Base-by-base conservation (phyloP, 2,329 filamentous ascomycete species). In the Leptographium lundbergii region DNA sequence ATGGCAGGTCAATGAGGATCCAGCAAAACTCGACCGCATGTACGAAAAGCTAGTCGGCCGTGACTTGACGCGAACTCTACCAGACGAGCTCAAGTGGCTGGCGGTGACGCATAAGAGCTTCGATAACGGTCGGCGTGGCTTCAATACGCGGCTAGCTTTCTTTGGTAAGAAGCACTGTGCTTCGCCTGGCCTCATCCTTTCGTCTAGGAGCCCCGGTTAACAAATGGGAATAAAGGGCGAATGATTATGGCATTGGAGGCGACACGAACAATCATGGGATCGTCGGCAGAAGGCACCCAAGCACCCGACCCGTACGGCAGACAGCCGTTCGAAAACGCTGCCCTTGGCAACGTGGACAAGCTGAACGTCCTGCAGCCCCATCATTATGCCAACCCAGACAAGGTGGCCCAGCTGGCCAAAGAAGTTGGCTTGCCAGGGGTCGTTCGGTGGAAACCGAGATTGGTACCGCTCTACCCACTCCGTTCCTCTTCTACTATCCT, bases 31-130 rank as follows among this genome's bases (percentile, higher is more conserved):
- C 59, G 87, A 97, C 70, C 77, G 81, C 55, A 87, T 90, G 71
- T 95, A 96, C 72, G 78, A 81, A 64, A 78, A 78, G 57, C 81
- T 97, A 65, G 74, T 97, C 59, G 92, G 91, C 6, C 77, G 77
- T 54, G 84, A 81, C 53, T 89, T 88, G 60, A 82, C 88, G 65
- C 81, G 80, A 66, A 71, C 94, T 70, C 77, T 99, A 60, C 85
- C 87, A 2, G 91, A 96, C 19, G 92, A 99, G 74, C 79, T 94
- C 62, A 97, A 96, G 75, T 99, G 94, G 94, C 77, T 97, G 68
- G 91, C 91, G 34, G 83, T 99, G 59, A 99, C 94, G 64, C 94
- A 97, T 73, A 97, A 97, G 81, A 96, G 91, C 73, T 97, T 96
- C 69, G 92, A 99, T 70, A 91, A 97, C 69, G 94, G 91, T 57